phyloP scores from a whole-genome alignment of 495 filamentous ascomycete species.

The Arthonia radiata region DNA sequence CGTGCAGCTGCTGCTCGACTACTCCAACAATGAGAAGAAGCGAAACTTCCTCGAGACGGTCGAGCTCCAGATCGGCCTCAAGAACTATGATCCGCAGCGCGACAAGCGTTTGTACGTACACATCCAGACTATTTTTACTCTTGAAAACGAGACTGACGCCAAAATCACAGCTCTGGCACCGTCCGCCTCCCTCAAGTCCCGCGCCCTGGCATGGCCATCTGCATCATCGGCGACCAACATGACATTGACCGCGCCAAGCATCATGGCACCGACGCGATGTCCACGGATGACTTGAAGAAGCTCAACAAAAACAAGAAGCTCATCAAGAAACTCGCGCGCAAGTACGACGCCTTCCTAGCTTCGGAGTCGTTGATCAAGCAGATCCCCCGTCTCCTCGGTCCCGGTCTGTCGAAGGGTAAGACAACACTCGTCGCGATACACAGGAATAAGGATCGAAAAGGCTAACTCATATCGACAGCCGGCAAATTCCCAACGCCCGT shows the following conservation, averaged over 20 bases:
- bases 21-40: constrained; percentile 83
- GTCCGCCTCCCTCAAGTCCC: constrained; percentile 79
- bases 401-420: constrained; percentile 91
- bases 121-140: too few species aligned
- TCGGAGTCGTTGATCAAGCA: constrained; percentile 95
- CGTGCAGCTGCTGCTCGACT: constrained; percentile 29
- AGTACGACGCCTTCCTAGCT: constrained; percentile 97
- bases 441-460: constrained; percentile 4
- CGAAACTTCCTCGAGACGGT: constrained; percentile 23
- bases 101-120: constrained; percentile 99
- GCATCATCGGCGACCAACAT: constrained; percentile 97
- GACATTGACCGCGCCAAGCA: constrained; percentile 99
- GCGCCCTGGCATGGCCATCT: constrained; percentile 84
- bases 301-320: constrained; percentile 99
- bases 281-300: constrained; percentile 95
- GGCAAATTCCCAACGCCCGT: constrained; percentile 98
- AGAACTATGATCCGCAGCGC: constrained; percentile 99
- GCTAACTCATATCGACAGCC: constrained; percentile 25
- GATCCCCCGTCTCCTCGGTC: constrained; percentile 96
- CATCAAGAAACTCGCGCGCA: constrained; percentile 97
- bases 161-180: constrained; percentile 93
- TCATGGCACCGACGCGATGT: constrained; percentile 91
- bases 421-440: constrained; percentile 1
- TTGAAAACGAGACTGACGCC: too few species aligned
- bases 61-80: constrained; percentile 90